These are phyloP conservation scores for Chlorella vulgaris DNA, from an alignment of 139 green algal genomes.

Conservation along the genomic window DNA sequence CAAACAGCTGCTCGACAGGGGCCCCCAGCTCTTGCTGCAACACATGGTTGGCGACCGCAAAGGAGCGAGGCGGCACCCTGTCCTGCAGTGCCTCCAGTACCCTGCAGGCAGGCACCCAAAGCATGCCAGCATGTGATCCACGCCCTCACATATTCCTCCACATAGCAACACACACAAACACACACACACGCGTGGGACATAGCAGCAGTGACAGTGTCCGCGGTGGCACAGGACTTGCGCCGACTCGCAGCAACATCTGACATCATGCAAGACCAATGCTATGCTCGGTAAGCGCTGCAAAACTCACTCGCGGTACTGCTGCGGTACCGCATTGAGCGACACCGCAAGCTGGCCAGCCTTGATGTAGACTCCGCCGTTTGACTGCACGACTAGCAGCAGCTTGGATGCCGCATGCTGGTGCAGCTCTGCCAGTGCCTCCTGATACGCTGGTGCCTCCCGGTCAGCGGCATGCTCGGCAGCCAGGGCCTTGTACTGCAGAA, in stretches of 20 bases:
- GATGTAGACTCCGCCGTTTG: conserved; percentile 87
- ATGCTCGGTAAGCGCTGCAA: not conserved
- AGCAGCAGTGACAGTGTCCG: too few species aligned
- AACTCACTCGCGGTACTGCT: conserved; percentile 43
- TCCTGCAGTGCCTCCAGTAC: conserved; percentile 78
- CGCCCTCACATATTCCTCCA: too few species aligned
- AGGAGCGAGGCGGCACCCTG: conserved; percentile 62
- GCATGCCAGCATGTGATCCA: too few species aligned
- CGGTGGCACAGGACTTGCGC: too few species aligned
- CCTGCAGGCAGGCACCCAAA: conserved; percentile 24
- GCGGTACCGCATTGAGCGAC: conserved; percentile 28
- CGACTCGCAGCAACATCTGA: too few species aligned
- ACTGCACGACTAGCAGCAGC: conserved; percentile 59
- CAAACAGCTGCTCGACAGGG: conserved; percentile 52
- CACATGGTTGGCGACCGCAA: conserved; percentile 48
- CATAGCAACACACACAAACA: not conserved
- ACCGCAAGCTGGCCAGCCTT: conserved; percentile 87
- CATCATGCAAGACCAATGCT: not conserved
- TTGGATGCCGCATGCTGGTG: conserved; percentile 19
- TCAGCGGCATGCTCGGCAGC: not conserved
- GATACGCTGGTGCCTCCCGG: conserved; percentile 5
- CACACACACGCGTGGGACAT: too few species aligned
- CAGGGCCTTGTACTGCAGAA: conserved; percentile 21
- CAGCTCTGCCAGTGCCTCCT: conserved; percentile 13
- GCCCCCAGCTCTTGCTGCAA: conserved; percentile 55